A percentile compares a stretch with the other conserved stretches of the same genome.
Evolutionary conservation across 345 rosid genomes (phyloP).

Genomic region (Brassica rapa): DNA sequence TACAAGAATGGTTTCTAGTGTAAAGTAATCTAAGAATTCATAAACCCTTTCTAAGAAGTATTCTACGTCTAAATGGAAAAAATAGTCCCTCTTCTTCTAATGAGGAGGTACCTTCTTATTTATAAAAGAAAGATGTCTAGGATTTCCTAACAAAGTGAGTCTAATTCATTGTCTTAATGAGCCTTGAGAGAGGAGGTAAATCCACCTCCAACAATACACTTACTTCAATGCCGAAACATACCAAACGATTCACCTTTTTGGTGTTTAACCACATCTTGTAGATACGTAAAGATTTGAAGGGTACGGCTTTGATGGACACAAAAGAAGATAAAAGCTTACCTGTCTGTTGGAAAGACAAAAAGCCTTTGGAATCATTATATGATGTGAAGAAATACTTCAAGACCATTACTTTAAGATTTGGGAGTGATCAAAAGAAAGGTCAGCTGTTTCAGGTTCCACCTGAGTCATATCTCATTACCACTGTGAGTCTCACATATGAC

Average conservation of each 20-base stretch:
- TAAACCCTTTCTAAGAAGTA: too few species aligned
- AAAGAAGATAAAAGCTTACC: slow-evolving; percentile 65
- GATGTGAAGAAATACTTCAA: slow-evolving; percentile 65
- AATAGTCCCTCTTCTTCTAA: too few species aligned
- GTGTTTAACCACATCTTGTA: slow-evolving; percentile 14
- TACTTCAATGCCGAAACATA: slow-evolving; percentile 65
- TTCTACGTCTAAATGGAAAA: too few species aligned
- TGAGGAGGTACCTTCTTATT: too few species aligned
- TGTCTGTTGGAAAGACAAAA: slow-evolving; percentile 80
- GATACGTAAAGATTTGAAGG: slow-evolving; percentile 34
- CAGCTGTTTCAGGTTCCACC: slow-evolving; percentile 62
- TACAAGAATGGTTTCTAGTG: too few species aligned
- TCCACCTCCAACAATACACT: slow-evolving; percentile 49
- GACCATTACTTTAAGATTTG: slow-evolving; percentile 55
- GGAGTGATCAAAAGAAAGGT: slow-evolving; percentile 41
- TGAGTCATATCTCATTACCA: slow-evolving; percentile 70
- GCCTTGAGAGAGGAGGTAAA: too few species aligned
- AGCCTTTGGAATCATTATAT: slow-evolving; percentile 51
- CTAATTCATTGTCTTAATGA: too few species aligned
- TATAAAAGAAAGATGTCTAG: too few species aligned
- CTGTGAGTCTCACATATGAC: slow-evolving; percentile 49
- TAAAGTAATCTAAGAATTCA: too few species aligned
- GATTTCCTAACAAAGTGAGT: too few species aligned
- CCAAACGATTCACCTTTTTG: slow-evolving; percentile 20
- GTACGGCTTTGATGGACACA: slow-evolving; percentile 54